Base-by-base conservation (phyloP, 148 eudicot species). In the Cornus suecica region DNA sequence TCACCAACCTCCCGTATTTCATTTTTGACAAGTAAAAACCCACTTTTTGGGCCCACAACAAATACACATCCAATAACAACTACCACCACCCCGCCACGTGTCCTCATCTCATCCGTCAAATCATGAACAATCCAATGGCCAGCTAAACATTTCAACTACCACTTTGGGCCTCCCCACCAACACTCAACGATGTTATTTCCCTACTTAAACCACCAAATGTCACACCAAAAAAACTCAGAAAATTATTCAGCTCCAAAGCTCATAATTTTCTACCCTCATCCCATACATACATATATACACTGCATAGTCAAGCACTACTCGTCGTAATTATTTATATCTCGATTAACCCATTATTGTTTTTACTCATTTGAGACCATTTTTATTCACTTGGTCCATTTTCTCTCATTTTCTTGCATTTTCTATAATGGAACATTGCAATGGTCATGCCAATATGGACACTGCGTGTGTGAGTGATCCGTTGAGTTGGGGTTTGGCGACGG, bases 401-500 rank as follows among this genome's bases (percentile, higher is more conserved):
- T n/a, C n/a, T 37, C 9, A 37, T 37, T 37, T 37, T 30, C 14
- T 11, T 26, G 16, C 5, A 11, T 34, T 66, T 66, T 18, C 10
- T 63, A 25, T 27, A 16, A 71, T 71, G 74, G 74, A 30, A 11
- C 20, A 29, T n/a, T 29, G 8, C 10, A 56, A 71, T 16, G 61
- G 62, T 31, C 10, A 29, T 14, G 20, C 8, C 22, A 1, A 26
- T 0, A 14, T 26, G 14, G 28, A 48, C 18, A 48, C 42, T 22
- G 10, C 18, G 3, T 24, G 52, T 14, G 27, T 48, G 28, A 45
- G 23, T n/a, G 83, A 81, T 24, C 83, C 83, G 0, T 51, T 81
- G 23, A 68, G 68, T 41, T 81, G 84, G 84, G 84, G 27, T 0
- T 61, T 24, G 64, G 84, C 80, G 4, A 80, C 84, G 10, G 84